Evolutionary conservation across 768 basidiomycete species (phyloP), one percentile per base, ranked within the genome.

Genomic region (Mycena vitilis): DNA sequence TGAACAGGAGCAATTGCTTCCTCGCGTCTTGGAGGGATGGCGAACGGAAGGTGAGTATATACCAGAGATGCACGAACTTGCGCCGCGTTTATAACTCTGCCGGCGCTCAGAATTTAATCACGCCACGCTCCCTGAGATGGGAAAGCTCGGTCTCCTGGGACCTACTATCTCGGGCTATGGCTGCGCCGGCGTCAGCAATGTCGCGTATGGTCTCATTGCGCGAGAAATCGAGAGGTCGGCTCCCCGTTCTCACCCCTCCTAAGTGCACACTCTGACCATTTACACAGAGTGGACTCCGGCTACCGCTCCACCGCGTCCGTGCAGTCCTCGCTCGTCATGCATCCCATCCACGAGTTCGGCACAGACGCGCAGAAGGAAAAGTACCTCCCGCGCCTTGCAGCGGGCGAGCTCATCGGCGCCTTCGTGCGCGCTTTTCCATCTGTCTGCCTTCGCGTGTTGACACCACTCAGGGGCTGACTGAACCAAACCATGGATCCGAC

Each of bases 401-500:
- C 85, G 72, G 97, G 95, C 56, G 94, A 96, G 75, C 79, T 97
- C 38, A 79, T 96, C 55, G 97, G 97, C 23, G 97, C 95, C 76
- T 99, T 99, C 76, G 96, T 96, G 75, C 67, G 92, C 59, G 30
- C 65, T 47, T 45, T 30, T 38, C 30, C 58, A 48, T 68, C 22
- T 16, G 42, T 45, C 34, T 47, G 16, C 30, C 16, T 9, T 30
- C 49, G 15, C 5, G 22, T 60, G 18, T 22, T 60, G 49, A 65
- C 59, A 49, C 63, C 49, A 38, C 45, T 38, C 66, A 97, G 96
- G 96, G 96, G 36, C 82, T 98, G 49, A 98, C 97, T 0, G 97
- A 99, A 80, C 95, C 97, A 0, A 95, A 98, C 73, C 95, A 98
- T 75, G 97, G 97, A 25, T 98, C 96, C 2, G 97, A 99, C 74